phyloP scores from a whole-genome alignment of 441 rosid species.

The Populus trichocarpa region DNA sequence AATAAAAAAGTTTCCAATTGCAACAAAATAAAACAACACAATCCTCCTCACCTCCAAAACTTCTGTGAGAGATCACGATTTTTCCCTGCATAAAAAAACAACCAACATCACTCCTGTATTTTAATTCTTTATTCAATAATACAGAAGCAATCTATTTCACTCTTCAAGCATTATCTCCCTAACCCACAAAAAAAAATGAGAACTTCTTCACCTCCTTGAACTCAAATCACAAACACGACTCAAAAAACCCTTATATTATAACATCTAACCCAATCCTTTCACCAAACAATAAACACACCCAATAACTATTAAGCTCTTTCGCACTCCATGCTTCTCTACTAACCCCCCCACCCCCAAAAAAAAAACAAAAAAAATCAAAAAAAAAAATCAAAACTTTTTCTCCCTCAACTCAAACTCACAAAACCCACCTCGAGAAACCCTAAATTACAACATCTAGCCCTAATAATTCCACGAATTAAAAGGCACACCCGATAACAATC shows the following conservation, averaged over 20 bases:
- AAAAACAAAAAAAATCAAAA: too few relatives aligned
- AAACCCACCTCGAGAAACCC: background rate
- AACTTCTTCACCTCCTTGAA: background rate
- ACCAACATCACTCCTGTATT: background rate
- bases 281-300: background rate
- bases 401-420: background rate
- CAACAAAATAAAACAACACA: background rate
- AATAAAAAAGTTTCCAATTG: background rate
- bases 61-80: constrained; percentile 78
- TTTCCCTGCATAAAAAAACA: constrained; percentile 55
- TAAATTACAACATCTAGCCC: background rate
- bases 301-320: too few relatives aligned
- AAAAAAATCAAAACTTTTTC: too few relatives aligned
- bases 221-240: background rate
- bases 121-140: background rate
- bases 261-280: background rate
- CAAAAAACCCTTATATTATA: background rate
- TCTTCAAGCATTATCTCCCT: background rate
- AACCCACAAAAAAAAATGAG: background rate
- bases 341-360: background rate
- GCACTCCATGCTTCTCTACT: too few relatives aligned
- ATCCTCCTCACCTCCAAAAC: constrained; percentile 78
- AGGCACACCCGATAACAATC: background rate
- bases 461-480: background rate
- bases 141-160: background rate